Conservation (phyloP, 495 filamentous ascomycete species). For the Aspergillus nidulans region DNA sequence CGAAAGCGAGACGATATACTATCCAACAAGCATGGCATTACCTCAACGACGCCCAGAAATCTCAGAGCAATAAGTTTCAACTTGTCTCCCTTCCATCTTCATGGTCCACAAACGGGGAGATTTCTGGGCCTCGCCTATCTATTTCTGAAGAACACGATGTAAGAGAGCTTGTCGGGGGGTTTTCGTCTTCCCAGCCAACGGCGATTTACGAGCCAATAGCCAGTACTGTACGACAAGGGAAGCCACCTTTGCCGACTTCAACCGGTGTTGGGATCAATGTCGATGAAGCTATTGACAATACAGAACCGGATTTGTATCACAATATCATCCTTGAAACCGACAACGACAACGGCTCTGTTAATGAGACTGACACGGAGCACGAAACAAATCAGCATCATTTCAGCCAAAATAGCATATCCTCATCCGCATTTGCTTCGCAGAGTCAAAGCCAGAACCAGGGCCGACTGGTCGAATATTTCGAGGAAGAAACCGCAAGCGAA, state of each 20-base stretch:
- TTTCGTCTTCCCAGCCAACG: background rate
- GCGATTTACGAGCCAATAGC: background rate
- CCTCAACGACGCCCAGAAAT: slow-evolving; percentile 19
- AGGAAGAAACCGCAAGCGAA: background rate
- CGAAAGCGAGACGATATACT: slow-evolving; percentile 21
- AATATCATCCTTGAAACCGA: background rate
- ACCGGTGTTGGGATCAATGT: background rate
- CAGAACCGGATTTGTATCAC: background rate
- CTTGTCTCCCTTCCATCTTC: slow-evolving; percentile 31
- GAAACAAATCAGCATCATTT: background rate
- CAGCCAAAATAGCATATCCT: slow-evolving; percentile 11
- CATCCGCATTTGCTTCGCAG: slow-evolving; percentile 20
- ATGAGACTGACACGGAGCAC: background rate
- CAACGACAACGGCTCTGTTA: background rate
- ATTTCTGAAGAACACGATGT: background rate
- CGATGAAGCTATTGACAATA: background rate
- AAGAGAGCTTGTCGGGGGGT: background rate
- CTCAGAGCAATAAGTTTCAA: slow-evolving; percentile 12
- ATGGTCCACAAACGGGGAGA: slow-evolving; percentile 21
- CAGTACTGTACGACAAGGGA: too few relatives aligned
- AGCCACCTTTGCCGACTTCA: background rate
- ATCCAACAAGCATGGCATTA: slow-evolving; percentile 27
- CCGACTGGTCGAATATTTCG: background rate
- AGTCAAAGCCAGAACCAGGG: background rate
- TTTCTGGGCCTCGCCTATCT: background rate